Conservation (phyloP, 1,284 basidiomycete genomes). For the Tilletiopsis washingtonensis region DNA sequence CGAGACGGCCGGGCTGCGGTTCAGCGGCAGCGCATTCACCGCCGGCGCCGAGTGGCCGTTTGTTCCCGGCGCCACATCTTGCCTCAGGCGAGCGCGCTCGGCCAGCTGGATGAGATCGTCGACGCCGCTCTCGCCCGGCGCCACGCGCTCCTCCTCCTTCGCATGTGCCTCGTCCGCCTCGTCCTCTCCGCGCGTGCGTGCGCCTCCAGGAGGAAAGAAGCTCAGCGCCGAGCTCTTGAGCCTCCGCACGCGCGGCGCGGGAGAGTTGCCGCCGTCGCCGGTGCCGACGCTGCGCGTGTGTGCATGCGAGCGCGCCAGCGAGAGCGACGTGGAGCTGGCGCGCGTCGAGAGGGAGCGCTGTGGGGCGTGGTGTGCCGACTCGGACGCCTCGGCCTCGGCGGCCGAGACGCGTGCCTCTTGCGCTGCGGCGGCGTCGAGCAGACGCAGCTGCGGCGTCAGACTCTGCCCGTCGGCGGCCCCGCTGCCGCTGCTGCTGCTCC, state of each 20-base stretch:
- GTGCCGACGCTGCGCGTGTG: not conserved
- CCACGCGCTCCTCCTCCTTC: slow-evolving; percentile 6
- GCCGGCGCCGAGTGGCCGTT: not conserved
- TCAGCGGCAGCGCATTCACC: not conserved
- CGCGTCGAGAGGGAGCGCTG: not conserved
- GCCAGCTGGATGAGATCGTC: slow-evolving; percentile 30
- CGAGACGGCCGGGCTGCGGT: not conserved
- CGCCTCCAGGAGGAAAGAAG: slow-evolving; percentile 8
- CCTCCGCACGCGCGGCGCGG: slow-evolving; percentile 2
- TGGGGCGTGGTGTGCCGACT: not conserved
- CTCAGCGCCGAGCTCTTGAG: slow-evolving; percentile 4
- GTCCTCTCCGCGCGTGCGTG: not conserved
- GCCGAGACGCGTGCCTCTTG: not conserved
- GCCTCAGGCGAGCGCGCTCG: slow-evolving; percentile 1
- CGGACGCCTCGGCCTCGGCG: not conserved
- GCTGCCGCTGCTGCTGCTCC: too few relatives aligned
- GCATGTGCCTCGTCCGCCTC: not conserved
- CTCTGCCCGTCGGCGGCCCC: too few relatives aligned
- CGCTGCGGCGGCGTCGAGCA: too few relatives aligned
- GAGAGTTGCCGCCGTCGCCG: too few relatives aligned
- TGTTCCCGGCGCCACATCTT: too few relatives aligned
- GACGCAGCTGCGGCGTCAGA: too few relatives aligned
- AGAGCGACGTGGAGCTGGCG: not conserved
- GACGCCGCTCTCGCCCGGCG: slow-evolving; percentile 34
- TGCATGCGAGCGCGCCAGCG: not conserved